Evolutionary conservation across 129 eudicot species (phyloP), one percentile per base, ranked within the genome.

Genomic region (Lactuca saligna): DNA sequence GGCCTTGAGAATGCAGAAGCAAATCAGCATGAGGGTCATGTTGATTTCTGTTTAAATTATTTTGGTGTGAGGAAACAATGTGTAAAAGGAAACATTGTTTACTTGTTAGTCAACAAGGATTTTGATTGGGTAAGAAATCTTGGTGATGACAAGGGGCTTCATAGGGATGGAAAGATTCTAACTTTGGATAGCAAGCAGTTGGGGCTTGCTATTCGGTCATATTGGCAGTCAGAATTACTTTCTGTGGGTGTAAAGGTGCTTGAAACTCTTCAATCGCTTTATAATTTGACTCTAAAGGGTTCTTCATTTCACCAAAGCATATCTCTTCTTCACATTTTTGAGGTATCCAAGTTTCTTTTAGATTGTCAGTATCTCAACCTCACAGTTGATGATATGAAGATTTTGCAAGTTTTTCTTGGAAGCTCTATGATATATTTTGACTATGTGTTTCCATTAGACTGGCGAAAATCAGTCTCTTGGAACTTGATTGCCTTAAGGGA

Each of bases 171-270:
- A 9, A 65, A 85, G 57, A 14, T 64, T 25, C 60, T 63, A 35
- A 61, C 17, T 54, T 29, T 75, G 66, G 86, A 82, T 14, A 35
- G 72, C 20, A 78, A 57, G 2, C 83, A 66, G n/a, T 82, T 85
- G 48, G 81, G 62, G 8, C 68, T 34, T 38, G 85, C 82, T 13
- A 82, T 82, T 0, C 34, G 12, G 48, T 65, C 54, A 3, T 70
- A 82, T 61, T 85, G 88, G 84, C 79, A 55, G 7, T 25, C 55
- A 2, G 91, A 82, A 61, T 39, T 88, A 10, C 54, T 80, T 42
- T 65, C 74, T 50, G 77, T 75, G 57, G 91, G 95, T 55, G 41
- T 85, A 16, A 66, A 70, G 54, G 82, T 85, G 14, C 66, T 88
- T 58, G 73, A 62, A 53, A 59, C 74, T 38, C 81, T 88, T 63